phyloP scores from a whole-genome alignment of 768 basidiomycete genomes.

The Lactarius hengduanensis region DNA sequence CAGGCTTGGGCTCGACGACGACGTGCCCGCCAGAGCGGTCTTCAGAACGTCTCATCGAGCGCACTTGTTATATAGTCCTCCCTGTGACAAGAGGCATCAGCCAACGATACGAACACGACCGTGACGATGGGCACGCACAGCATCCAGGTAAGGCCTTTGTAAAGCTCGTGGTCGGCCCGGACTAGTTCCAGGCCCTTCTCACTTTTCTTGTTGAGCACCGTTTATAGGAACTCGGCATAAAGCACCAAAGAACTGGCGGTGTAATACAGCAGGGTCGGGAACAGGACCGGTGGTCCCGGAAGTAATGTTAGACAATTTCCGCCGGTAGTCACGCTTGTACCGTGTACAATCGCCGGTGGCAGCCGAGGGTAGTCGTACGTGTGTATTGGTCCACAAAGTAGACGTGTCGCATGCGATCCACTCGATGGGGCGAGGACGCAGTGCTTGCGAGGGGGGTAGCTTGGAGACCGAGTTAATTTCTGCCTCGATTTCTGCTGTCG shows the following conservation, averaged over 20 bases:
- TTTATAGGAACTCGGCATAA: too few relatives aligned
- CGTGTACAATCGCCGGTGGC: conserved; percentile 76
- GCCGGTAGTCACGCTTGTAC: conserved; percentile 89
- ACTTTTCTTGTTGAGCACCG: too few relatives aligned
- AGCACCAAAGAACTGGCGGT: conserved; percentile 39
- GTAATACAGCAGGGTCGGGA: conserved; percentile 73
- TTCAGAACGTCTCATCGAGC: conserved; percentile 71
- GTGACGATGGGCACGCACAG: conserved; percentile 46
- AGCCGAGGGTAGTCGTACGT: conserved; percentile 83
- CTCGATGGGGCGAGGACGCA: neutral
- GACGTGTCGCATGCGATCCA: too few relatives aligned
- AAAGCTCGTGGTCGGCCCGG: conserved; percentile 41
- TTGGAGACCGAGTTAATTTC: neutral
- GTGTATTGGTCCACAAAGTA: conserved; percentile 78
- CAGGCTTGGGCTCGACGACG: conserved; percentile 61
- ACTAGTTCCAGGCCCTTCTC: too few relatives aligned
- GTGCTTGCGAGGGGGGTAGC: neutral
- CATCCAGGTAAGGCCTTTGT: conserved; percentile 73
- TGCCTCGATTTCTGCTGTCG: neutral
- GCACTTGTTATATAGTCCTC: conserved; percentile 73
- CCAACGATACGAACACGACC: neutral
- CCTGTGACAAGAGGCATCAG: conserved; percentile 30
- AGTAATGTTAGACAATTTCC: conserved; percentile 82
- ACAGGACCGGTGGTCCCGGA: conserved; percentile 77
- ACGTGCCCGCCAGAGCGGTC: conserved; percentile 74